A percentile compares a stretch with the other conserved stretches of the same genome.
These are phyloP conservation scores for Gymnopilus dilepis DNA, from an alignment of 768 basidiomycete genomes.

Conservation along the genomic window DNA sequence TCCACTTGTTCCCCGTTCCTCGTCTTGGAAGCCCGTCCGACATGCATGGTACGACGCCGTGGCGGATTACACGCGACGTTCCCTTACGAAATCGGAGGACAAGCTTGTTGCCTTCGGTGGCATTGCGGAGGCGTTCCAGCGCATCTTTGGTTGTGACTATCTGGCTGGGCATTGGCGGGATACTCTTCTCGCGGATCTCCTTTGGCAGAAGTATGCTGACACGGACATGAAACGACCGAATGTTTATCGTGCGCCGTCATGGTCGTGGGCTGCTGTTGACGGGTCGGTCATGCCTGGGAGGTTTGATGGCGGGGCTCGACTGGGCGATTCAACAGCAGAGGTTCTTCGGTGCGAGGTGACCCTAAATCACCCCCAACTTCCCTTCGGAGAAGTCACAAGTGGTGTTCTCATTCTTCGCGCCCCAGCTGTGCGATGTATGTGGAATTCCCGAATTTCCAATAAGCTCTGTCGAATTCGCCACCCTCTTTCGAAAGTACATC, in stretches of 20 bases:
- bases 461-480: no score
- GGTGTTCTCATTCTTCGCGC: no score
- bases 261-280: background rate
- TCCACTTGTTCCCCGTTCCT: background rate
- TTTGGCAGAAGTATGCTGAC: background rate
- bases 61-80: background rate
- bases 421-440: no score
- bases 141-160: background rate
- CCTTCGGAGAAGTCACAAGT: background rate
- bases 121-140: background rate
- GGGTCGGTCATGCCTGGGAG: background rate
- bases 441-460: no score
- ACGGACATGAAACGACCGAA: background rate
- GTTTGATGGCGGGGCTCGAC: background rate
- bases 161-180: background rate
- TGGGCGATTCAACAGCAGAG: background rate
- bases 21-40: no score
- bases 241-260: background rate
- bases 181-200: background rate
- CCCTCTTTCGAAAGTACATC: no score
- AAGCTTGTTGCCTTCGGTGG: constrained; percentile 2
- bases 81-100: background rate
- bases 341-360: background rate
- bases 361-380: background rate
- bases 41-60: background rate